Percentiles rank a stretch among this genome's conserved stretches.
Conservation (phyloP, 2,329 filamentous ascomycete genomes). For the Exophiala lecanii-corni region DNA sequence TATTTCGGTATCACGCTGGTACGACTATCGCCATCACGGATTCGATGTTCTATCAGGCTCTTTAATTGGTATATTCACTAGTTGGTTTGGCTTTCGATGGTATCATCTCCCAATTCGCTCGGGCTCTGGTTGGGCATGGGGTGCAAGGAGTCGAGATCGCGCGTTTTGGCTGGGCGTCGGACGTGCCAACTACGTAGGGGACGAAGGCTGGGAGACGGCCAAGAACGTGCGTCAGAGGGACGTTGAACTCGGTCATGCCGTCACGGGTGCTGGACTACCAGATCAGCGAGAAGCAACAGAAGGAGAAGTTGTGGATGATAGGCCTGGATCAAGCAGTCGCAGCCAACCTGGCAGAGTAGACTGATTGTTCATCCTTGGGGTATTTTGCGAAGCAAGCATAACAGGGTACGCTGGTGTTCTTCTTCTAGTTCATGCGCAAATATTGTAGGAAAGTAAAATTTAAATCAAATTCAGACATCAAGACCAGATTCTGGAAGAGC, state of each 20-base stretch:
- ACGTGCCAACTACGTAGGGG: constrained; percentile 42
- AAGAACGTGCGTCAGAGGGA: not conserved
- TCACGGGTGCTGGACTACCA: constrained; percentile 11
- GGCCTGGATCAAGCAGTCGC: not conserved
- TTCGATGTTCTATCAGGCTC: constrained; percentile 89
- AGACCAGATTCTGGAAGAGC: too few species aligned
- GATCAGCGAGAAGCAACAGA: constrained; percentile 14
- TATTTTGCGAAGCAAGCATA: not conserved
- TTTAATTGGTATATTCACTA: constrained; percentile 65
- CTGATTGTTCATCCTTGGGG: too few species aligned
- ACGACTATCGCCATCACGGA: constrained; percentile 84
- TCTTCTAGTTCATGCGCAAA: not conserved
- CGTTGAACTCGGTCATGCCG: not conserved
- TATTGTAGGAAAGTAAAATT: too few species aligned
- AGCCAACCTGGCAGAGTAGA: too few species aligned
- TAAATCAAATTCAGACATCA: too few species aligned
- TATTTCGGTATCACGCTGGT: constrained; percentile 80
- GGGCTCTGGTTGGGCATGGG: constrained; percentile 90
- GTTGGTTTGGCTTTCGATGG: constrained; percentile 73
- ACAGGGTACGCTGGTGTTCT: not conserved
- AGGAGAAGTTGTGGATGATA: constrained; percentile 1
- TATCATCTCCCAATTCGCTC: constrained; percentile 76
- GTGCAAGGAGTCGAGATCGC: constrained; percentile 64
- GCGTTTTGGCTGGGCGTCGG: constrained; percentile 70
- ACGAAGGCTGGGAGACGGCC: constrained; percentile 40